Conservation (phyloP, 768 basidiomycete genomes). For the Kwoniella botswanensis region DNA sequence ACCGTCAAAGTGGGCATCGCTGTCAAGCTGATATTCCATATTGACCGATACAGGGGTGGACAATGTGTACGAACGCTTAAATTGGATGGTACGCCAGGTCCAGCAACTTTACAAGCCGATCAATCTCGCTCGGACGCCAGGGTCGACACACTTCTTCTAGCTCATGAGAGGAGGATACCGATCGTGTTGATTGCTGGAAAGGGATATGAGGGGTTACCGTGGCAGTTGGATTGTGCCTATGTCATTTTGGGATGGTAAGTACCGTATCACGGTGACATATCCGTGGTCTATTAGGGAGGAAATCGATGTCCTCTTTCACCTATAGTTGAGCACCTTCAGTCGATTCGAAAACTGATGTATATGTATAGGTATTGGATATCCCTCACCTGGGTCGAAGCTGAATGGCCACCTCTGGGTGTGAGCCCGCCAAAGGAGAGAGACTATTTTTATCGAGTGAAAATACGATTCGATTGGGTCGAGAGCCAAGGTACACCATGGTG, state of each 20-base stretch:
- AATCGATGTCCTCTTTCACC: too few relatives aligned
- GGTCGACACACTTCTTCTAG: constrained; percentile 38
- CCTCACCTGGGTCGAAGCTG: constrained; percentile 48
- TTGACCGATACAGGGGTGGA: constrained; percentile 32
- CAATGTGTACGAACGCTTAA: constrained; percentile 34
- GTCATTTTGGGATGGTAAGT: constrained; percentile 49
- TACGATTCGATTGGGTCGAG: constrained; percentile 51
- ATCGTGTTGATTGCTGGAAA: constrained; percentile 48
- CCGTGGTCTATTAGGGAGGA: not conserved
- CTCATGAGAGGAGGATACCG: constrained; percentile 32
- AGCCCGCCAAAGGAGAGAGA: constrained; percentile 5
- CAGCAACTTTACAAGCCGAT: constrained; percentile 35
- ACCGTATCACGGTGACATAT: not conserved
- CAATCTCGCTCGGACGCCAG: constrained; percentile 38
- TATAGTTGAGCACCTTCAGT: too few relatives aligned
- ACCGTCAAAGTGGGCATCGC: not conserved
- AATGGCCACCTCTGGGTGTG: constrained; percentile 22
- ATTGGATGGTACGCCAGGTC: not conserved
- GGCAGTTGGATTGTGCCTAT: constrained; percentile 42
- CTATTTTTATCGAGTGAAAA: constrained; percentile 45
- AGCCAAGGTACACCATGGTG: constrained; percentile 50
- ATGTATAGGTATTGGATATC: constrained; percentile 50
- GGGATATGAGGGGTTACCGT: constrained; percentile 42
- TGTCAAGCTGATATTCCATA: not conserved
- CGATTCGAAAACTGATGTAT: not conserved